Evolutionary conservation across 1,284 basidiomycete genomes (phyloP).

Genomic region (Tilletia caries): DNA sequence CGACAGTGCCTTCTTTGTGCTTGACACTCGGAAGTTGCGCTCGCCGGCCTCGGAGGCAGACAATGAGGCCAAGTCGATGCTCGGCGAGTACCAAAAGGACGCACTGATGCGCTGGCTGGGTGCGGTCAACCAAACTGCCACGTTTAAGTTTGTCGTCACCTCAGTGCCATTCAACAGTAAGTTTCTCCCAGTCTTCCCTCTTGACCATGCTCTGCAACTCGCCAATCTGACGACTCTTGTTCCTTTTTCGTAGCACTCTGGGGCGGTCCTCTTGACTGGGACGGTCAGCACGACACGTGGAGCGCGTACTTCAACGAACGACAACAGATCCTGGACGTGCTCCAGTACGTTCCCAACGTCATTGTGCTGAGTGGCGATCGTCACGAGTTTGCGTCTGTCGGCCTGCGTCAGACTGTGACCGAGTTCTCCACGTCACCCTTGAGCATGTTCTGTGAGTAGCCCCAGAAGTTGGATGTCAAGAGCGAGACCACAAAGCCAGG

Average conservation of each 20-base stretch:
- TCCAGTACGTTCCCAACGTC: constrained; percentile 67
- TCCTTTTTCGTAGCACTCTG: constrained; percentile 60
- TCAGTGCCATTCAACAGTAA: constrained; percentile 70
- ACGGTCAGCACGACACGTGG: constrained; percentile 68
- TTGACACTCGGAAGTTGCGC: constrained; percentile 71
- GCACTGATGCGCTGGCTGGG: constrained; percentile 66
- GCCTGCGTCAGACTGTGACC: constrained; percentile 51
- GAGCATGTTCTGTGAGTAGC: constrained; percentile 55
- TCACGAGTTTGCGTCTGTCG: constrained; percentile 70
- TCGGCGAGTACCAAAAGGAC: constrained; percentile 67
- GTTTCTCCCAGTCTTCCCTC: background rate
- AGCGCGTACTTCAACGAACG: constrained; percentile 68
- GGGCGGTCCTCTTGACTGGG: constrained; percentile 59
- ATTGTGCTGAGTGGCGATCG: constrained; percentile 64
- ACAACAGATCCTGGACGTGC: constrained; percentile 39
- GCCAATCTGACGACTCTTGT: background rate
- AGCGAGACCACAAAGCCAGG: too few species aligned
- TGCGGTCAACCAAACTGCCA: constrained; percentile 66
- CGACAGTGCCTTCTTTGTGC: constrained; percentile 72
- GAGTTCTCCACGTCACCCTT: constrained; percentile 68
- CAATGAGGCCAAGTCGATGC: constrained; percentile 64
- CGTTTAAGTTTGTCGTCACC: constrained; percentile 76
- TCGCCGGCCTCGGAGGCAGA: constrained; percentile 56
- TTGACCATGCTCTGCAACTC: too few species aligned
- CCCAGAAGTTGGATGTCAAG: background rate